Base-by-base conservation (phyloP, 345 rosid species). In the Eucalyptus polybractea region DNA sequence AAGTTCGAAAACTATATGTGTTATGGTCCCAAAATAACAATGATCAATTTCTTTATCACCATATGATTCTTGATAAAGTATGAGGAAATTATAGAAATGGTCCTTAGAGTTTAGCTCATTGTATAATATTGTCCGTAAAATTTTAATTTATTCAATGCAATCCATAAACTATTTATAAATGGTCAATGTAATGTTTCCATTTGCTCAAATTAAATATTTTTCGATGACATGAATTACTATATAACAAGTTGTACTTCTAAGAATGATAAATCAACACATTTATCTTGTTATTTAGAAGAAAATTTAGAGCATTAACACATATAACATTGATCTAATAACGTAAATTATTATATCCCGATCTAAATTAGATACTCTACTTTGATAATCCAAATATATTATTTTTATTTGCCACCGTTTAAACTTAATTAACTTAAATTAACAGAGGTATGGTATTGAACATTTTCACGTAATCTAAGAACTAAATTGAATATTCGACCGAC, bases 381-480 rank as follows among this genome's bases (percentile, higher is more conserved):
- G 6, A 65, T 29, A 65, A 65, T 65, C 17, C 19, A 65, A n/a
- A 8, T 4, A 2, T 67, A 11, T 31, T n/a, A 13, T 13, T 67
- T 15, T 14, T 62, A 7, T 67, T 1, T 24, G 29, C 14, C 5
- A 62, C 16, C 2, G 5, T 65, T 67, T 50, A 50, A 50, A 50
- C 51, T 13, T 50, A 50, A 50, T 50, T 50, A 50, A 16, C 1
- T 31, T 16, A 6, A 69, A 69, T 8, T 69, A 31, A 31, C 37
- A 2, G 19, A 69, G 37, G 19, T 9, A 69, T 0, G 1, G 10
- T 17, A 16, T 33, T 8, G 9, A 31, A 31, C 2, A 31, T 69
- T 15, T 69, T 69, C 4, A 9, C 19, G 16, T 16, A 8, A 8
- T 69, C 0, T 31, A 4, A 3, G 5, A 8, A 69, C 0, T 31